phyloP scores from a whole-genome alignment of 116 monocot genomes.

The Zostera marina region DNA sequence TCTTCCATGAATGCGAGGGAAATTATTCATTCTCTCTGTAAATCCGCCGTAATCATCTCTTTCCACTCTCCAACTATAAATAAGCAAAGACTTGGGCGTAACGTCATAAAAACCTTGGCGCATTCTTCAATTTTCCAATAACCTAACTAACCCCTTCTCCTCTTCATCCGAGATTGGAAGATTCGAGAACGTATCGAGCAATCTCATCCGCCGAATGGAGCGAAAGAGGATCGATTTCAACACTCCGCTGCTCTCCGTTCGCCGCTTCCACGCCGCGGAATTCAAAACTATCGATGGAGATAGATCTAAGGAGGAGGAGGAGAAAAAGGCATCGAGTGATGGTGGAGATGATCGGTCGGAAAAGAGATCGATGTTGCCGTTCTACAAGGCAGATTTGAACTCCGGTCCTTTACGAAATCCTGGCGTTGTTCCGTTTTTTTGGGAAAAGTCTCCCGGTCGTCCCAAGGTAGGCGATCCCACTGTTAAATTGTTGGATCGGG shows the following conservation, averaged over 20 bases:
- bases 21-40: too few species aligned
- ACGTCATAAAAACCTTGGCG: too few species aligned
- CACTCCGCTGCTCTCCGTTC: conserved; percentile 49
- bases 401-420: conserved; percentile 39
- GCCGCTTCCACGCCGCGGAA: conserved; percentile 14
- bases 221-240: conserved; percentile 22
- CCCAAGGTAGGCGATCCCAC: conserved; percentile 27
- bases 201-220: neutral
- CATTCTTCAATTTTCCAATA: too few species aligned
- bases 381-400: conserved; percentile 45
- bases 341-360: neutral
- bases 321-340: neutral
- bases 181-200: too few species aligned
- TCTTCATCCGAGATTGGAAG: neutral
- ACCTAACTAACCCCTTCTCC: neutral
- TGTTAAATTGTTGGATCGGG: neutral
- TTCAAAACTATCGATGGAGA: too few species aligned
- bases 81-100: too few species aligned
- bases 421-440: conserved; percentile 51
- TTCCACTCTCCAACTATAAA: too few species aligned
- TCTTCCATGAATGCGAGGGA: too few species aligned
- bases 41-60: too few species aligned
- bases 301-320: neutral
- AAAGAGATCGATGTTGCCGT: conserved; percentile 17
- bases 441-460: conserved; percentile 67